Evolutionary conservation across 2,329 filamentous ascomycete species (phyloP), one percentile per base, ranked within the genome.

Genomic region (Aspergillus uvarum): DNA sequence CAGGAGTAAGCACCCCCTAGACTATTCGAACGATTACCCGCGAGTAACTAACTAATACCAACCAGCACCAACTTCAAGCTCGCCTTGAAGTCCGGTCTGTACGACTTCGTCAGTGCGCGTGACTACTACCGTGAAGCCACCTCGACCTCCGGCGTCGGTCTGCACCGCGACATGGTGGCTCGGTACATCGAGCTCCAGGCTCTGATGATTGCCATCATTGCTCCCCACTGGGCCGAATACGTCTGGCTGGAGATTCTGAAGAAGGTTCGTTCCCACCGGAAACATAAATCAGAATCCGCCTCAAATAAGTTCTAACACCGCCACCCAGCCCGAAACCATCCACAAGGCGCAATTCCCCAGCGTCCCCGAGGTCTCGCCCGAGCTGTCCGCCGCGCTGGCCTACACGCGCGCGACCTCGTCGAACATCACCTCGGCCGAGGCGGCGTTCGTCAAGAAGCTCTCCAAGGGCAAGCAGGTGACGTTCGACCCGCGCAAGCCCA

Each of bases 191-290:
- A 96, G 78, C 83, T 96, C 21, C 94, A 97, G 76, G 88, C 90
- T 50, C 83, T 96, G 54, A 83, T 97, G 71, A 80, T 98, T 67
- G 85, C 89, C 3, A 90, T 92, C 54, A 88, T 98, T 63, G 89
- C 94, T 2, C 94, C 95, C 60, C 95, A 99, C 78, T 98, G 92
- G 89, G 83, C 91, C 51, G 95, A 99, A 74, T 90, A 96, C 77
- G 87, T 99, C 73, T 98, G 92, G 92, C 86, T 90, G 57, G 94
- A 98, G 77, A 87, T 98, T 2, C 86, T 99, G 62, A 86, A 89
- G 74, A 92, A 88, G 72, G 77, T 78, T 53, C 57, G 60, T 54
- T 7, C 53, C 49, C 51, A 32, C 31, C 16, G n/a, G n/a, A n/a
- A 42, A 42, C 32, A 35, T 7, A 8, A 8, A n/a, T n/a, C n/a